A percentile compares a stretch with the other conserved stretches of the same genome.
phyloP scores from a whole-genome alignment of 306 rosid genomes.

The Quillaja saponaria region DNA sequence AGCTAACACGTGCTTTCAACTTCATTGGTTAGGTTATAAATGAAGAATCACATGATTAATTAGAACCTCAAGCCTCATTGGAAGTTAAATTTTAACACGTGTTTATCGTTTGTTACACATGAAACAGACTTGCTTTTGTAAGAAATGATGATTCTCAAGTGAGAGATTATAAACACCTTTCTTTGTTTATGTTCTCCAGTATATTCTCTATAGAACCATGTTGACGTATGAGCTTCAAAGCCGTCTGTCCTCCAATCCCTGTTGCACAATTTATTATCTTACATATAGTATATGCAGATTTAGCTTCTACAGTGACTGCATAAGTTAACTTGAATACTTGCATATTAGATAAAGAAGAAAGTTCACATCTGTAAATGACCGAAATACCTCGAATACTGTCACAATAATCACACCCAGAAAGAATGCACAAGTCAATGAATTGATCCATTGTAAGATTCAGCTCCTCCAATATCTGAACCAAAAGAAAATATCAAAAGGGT shows the following conservation, averaged over 20 bases:
- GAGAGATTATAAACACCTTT: constrained; percentile 56
- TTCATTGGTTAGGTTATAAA: too few species aligned
- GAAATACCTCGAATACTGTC: constrained; percentile 85
- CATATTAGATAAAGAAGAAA: constrained; percentile 19
- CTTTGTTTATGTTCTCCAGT: constrained; percentile 80
- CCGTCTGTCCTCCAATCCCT: constrained; percentile 96
- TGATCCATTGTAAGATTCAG: constrained; percentile 85
- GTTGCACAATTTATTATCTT: constrained; percentile 29
- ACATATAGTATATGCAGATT: constrained; percentile 18
- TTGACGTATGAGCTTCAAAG: constrained; percentile 90
- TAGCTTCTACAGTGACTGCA: constrained; percentile 15
- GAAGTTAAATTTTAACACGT: too few species aligned
- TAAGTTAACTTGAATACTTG: constrained; percentile 2
- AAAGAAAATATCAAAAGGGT: constrained; percentile 24
- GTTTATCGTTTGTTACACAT: background rate
- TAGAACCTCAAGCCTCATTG: too few species aligned
- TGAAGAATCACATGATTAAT: too few species aligned
- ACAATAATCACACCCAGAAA: constrained; percentile 94
- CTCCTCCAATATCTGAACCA: constrained; percentile 82
- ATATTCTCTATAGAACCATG: constrained; percentile 89
- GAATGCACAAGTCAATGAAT: constrained; percentile 94
- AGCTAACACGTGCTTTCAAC: background rate
- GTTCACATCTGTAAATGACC: constrained; percentile 1
- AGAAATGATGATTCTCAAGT: background rate
- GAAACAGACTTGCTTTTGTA: background rate